A percentile compares a stretch with the other conserved stretches of the same genome.
phyloP scores from a whole-genome alignment of 2,329 filamentous ascomycete species.

The Rutstroemia sp. region DNA sequence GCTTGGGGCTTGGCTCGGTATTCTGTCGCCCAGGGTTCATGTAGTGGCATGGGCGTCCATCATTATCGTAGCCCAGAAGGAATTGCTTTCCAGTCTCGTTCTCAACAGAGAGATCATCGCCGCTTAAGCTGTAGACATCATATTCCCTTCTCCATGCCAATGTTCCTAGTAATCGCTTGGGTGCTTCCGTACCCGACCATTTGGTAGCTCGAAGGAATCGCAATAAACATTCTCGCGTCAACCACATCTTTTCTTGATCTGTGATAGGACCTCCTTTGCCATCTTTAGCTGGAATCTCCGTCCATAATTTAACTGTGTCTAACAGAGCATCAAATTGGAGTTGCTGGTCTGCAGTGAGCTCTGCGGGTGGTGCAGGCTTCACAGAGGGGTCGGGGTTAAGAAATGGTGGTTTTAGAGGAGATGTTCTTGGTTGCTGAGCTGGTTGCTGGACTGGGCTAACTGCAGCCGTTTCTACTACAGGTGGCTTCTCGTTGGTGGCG shows the following conservation, averaged over 20 bases:
- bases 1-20: constrained; percentile 75
- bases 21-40: constrained; percentile 87
- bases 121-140: constrained; percentile 64
- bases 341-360: constrained; percentile 69
- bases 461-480: background rate
- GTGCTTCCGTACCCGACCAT: constrained; percentile 71
- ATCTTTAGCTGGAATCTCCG: constrained; percentile 57
- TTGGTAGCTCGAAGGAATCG: constrained; percentile 92
- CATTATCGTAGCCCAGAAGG: constrained; percentile 77
- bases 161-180: constrained; percentile 72
- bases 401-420: constrained; percentile 33
- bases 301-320: constrained; percentile 62
- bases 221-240: constrained; percentile 85
- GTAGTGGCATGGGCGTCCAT: constrained; percentile 83
- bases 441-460: background rate
- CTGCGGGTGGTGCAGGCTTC: constrained; percentile 40
- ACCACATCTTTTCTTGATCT: constrained; percentile 78
- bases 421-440: too few relatives aligned
- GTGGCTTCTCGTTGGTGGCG: background rate
- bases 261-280: constrained; percentile 56
- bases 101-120: constrained; percentile 85
- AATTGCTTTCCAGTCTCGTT: constrained; percentile 97
- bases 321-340: constrained; percentile 76
- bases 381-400: constrained; percentile 20
- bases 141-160: constrained; percentile 88